Percentiles rank a stretch among this genome's conserved stretches.
phyloP scores from a whole-genome alignment of 2,329 filamentous ascomycete genomes.

The Neocatenulostroma microsporum region DNA sequence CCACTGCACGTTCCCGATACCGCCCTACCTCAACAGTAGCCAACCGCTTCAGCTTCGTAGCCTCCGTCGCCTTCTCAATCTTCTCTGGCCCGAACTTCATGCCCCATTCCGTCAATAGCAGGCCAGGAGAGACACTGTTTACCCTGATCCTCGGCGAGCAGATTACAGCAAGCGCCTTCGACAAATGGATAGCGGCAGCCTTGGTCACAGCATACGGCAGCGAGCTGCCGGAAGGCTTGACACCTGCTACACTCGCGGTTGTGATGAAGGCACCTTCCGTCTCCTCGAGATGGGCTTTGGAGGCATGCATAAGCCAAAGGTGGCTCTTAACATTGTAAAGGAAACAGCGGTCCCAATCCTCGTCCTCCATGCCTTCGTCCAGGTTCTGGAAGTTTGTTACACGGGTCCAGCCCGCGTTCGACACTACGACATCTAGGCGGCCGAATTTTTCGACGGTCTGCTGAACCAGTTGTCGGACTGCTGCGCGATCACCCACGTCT shows the following conservation, averaged over 20 bases:
- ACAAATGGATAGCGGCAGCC: slow-evolving; percentile 44
- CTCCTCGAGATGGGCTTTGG: slow-evolving; percentile 47
- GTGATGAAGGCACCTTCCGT: slow-evolving; percentile 55
- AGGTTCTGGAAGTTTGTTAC: slow-evolving; percentile 40
- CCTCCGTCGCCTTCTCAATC: slow-evolving; percentile 34
- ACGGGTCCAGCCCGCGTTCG: slow-evolving; percentile 34
- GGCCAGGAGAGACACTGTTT: slow-evolving; percentile 50
- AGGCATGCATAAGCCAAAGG: slow-evolving; percentile 52
- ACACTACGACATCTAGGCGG: slow-evolving; percentile 41
- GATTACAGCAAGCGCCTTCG: slow-evolving; percentile 48
- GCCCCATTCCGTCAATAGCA: slow-evolving; percentile 41
- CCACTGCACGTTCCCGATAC: neutral
- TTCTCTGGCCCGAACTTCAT: slow-evolving; percentile 41
- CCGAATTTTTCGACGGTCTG: slow-evolving; percentile 41
- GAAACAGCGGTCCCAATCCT: slow-evolving; percentile 54
- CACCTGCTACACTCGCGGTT: slow-evolving; percentile 57
- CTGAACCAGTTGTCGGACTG: slow-evolving; percentile 36
- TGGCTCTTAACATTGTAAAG: slow-evolving; percentile 57
- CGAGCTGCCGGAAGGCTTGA: slow-evolving; percentile 55
- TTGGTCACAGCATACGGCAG: slow-evolving; percentile 37
- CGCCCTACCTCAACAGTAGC: slow-evolving; percentile 44
- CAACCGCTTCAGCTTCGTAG: slow-evolving; percentile 43
- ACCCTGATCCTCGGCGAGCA: slow-evolving; percentile 51
- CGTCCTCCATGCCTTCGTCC: slow-evolving; percentile 49
- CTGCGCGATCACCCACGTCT: slow-evolving; percentile 37